Conservation (phyloP, 345 rosid species). For the Kandelia obovata region DNA sequence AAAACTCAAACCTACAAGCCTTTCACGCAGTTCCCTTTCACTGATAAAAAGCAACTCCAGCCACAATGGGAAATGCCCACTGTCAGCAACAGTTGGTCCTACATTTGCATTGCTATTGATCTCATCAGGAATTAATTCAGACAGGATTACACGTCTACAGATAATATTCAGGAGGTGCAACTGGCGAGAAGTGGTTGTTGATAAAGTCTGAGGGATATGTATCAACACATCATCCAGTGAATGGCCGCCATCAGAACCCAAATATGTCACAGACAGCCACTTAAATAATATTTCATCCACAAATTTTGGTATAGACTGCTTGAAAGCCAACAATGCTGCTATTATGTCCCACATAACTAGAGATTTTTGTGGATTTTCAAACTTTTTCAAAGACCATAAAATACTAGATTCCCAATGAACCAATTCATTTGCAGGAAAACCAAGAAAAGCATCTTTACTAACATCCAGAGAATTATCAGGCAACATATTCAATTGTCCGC, state of each 20-base stretch:
- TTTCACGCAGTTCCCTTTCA: constrained; percentile 81
- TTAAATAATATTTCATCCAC: constrained; percentile 49
- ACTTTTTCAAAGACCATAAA: constrained; percentile 62
- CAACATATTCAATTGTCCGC: constrained; percentile 56
- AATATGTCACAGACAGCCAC: constrained; percentile 59
- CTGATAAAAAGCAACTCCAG: constrained; percentile 53
- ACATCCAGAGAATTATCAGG: constrained; percentile 30
- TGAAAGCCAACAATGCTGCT: constrained; percentile 69
- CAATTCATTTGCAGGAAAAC: constrained; percentile 47
- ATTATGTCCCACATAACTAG: constrained; percentile 76
- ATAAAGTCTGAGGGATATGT: constrained; percentile 35
- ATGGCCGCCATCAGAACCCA: constrained; percentile 37
- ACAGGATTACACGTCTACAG: constrained; percentile 56
- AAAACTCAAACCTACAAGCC: constrained; percentile 61
- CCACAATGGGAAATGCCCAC: constrained; percentile 45
- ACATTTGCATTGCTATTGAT: constrained; percentile 41
- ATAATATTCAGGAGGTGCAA: constrained; percentile 75
- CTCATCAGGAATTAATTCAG: constrained; percentile 55
- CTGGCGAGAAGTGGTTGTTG: constrained; percentile 53
- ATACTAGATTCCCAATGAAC: constrained; percentile 64
- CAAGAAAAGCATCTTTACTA: constrained; percentile 34
- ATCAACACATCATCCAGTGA: constrained; percentile 42
- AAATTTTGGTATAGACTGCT: constrained; percentile 52
- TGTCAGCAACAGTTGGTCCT: constrained; percentile 19
- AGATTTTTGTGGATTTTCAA: constrained; percentile 46